phyloP scores from a whole-genome alignment of 768 basidiomycete genomes.

The Naganishia vaughanmartiniae region DNA sequence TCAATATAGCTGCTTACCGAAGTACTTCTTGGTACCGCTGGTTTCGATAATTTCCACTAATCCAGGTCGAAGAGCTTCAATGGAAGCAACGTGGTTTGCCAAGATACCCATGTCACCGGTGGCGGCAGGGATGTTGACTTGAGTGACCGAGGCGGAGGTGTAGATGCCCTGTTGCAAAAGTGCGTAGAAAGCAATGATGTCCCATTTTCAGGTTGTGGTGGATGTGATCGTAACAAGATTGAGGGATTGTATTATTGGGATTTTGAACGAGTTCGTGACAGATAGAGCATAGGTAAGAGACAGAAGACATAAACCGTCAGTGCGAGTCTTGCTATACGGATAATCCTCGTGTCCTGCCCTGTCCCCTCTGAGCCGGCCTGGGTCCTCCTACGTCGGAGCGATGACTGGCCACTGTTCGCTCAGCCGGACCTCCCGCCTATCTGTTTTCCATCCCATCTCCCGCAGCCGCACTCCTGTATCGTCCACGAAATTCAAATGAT shows the following conservation, averaged over 20 bases:
- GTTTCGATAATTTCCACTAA: slow-evolving; percentile 88
- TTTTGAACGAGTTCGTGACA: background rate
- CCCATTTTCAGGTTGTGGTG: background rate
- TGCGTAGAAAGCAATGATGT: background rate
- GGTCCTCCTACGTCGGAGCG: background rate
- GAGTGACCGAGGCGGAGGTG: slow-evolving; percentile 83
- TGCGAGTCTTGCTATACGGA: background rate
- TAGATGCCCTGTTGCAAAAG: slow-evolving; percentile 69
- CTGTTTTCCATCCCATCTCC: background rate
- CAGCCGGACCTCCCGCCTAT: background rate
- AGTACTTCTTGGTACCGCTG: slow-evolving; percentile 79
- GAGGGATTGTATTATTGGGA: background rate
- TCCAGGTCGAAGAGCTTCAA: slow-evolving; percentile 91
- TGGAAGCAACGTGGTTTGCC: slow-evolving; percentile 96
- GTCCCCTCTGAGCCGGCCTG: background rate
- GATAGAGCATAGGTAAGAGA: background rate
- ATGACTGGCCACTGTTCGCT: background rate
- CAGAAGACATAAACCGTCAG: background rate
- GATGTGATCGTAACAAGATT: background rate
- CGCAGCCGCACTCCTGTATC: background rate
- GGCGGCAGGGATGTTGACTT: slow-evolving; percentile 68
- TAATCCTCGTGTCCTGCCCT: background rate
- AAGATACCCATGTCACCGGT: slow-evolving; percentile 99
- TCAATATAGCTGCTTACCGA: slow-evolving; percentile 63
- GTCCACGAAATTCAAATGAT: background rate